Evolutionary conservation across 768 basidiomycete genomes (phyloP), one percentile per base, ranked within the genome.

Genomic region (Boletus huronensis): DNA sequence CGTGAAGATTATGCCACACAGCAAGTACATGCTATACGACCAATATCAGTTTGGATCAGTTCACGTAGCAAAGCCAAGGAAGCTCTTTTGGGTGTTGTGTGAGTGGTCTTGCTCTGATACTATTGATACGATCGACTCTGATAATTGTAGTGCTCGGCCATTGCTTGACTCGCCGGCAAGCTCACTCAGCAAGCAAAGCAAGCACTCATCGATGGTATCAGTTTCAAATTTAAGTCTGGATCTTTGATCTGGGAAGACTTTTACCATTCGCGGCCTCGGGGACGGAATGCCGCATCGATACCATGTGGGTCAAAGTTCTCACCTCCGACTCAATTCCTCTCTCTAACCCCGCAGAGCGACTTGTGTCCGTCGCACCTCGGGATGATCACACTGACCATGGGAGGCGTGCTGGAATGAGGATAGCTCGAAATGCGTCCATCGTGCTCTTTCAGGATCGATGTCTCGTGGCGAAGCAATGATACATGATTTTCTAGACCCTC

Each of bases 361-460:
- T 50, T 35, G 31, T 11, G 29, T 50, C 36, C 49, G 3, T 48
- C 43, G 31, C 39, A 21, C 34, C 43, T 48, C 51, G n/a, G 39
- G 10, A 23, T 10, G 53, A 38, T 21, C 46, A 21, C 57, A 53
- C 64, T 61, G 62, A 61, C 25, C 53, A 58, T 58, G 53, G 53
- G 64, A 66, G 54, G 36, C 13, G 6, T 25, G 17, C 39, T 34
- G n/a, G 38, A 35, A 40, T 31, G 26, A 35, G 21, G 13, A 19
- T 10, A 23, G 29, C 35, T 42, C 41, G 36, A 48, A 57, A 51
- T n/a, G 53, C 29, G 52, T 43, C 6, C 29, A 21, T 34, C 35
- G 29, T 29, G 23, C 43, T 32, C 49, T 13, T 29, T 35, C 53
- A 52, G 63, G 49, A 42, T 51, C 46, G 46, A 48, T 34, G 17